Base-by-base conservation (phyloP, 176 grass and related monocot genomes). In the Oryza meridionalis region DNA sequence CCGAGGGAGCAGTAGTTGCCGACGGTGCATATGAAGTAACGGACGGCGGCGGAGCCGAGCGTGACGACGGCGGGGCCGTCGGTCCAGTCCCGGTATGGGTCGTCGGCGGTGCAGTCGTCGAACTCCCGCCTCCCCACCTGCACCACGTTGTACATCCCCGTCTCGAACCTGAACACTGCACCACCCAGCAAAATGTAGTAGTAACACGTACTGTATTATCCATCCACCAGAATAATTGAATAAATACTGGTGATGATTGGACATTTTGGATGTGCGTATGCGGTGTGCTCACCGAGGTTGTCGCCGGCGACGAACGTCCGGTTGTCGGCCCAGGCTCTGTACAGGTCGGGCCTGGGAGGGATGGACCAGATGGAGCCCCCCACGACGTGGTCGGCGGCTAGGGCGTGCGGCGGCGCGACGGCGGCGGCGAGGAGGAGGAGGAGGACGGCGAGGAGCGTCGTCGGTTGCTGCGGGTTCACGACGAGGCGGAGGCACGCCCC, bases 1-100 rank as follows among this genome's bases (percentile, higher is more conserved):
- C 90, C 82, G 5, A 94, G 82, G 55, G n/a, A 5, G 81, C 89
- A 94, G 81, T 91, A 89, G 81, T 87, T 43, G 25, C 90, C 82
- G 5, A 94, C 79, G 55, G n/a, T 5, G 81, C 89, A 94, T 85
- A 85, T 13, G 72, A 83, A 94, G 51, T 77, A 91, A 24, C 70
- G 62, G 29, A 79, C 25, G 21, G 35, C 84, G 17, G 51, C 46
- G 66, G 55, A 25, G 25, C 83, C 69, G 51, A 91, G 73, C n/a
- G 4, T 49, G 14, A 85, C 37, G 80, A 79, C 69, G 25, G 61
- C 72, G 92, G 86, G 3, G 67, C 74, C 74, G 26, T 6, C 38
- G 42, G 38, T 24, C 51, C 80, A 73, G 6, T 19, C 24, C 16
- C 50, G 64, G 75, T 77, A 92, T 22, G 78, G 78, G 26, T 88